These are phyloP conservation scores for Astraeus odoratus DNA, from an alignment of 768 basidiomycete genomes.

Conservation along the genomic window DNA sequence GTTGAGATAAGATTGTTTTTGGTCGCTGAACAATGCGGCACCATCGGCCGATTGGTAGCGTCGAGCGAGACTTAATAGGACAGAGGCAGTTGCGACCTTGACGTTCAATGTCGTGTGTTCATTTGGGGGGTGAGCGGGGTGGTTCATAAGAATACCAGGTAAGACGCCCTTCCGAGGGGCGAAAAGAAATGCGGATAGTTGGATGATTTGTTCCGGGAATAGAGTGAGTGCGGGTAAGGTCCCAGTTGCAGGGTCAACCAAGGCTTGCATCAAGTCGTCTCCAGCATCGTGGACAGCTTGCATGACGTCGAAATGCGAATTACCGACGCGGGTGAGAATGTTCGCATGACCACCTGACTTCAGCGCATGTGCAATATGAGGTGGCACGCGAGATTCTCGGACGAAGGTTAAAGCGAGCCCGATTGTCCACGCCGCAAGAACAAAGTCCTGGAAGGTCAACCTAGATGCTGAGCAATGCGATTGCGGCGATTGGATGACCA, in stretches of 20 bases:
- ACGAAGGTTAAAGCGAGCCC: slow-evolving; percentile 25
- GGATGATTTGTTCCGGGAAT: slow-evolving; percentile 33
- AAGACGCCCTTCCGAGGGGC: slow-evolving; percentile 27
- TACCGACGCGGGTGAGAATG: slow-evolving; percentile 19
- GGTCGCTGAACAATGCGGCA: slow-evolving; percentile 17
- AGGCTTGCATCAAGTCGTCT: slow-evolving; percentile 24
- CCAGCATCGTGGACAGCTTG: slow-evolving; percentile 29
- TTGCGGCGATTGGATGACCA: slow-evolving; percentile 29
- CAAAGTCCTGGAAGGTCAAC: slow-evolving; percentile 32
- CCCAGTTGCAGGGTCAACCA: slow-evolving; percentile 31
- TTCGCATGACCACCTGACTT: slow-evolving; percentile 16
- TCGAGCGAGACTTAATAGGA: slow-evolving; percentile 41
- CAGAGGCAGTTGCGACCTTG: slow-evolving; percentile 31
- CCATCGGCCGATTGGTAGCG: slow-evolving; percentile 31
- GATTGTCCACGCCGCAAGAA: slow-evolving; percentile 33
- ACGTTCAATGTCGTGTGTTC: slow-evolving; percentile 18
- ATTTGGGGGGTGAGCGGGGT: slow-evolving; percentile 21
- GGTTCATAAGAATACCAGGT: slow-evolving; percentile 25
- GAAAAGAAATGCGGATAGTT: slow-evolving; percentile 32
- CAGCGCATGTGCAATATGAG: slow-evolving; percentile 14
- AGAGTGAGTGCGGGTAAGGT: slow-evolving; percentile 37
- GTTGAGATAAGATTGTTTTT: slow-evolving; percentile 23
- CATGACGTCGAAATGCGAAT: slow-evolving; percentile 32
- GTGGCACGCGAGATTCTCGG: slow-evolving; percentile 15
- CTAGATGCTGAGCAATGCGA: slow-evolving; percentile 12